A percentile compares a stretch with the other conserved stretches of the same genome.
Evolutionary conservation across 805 yeast species (phyloP).

Genomic region (Monosporozyma solicola): DNA sequence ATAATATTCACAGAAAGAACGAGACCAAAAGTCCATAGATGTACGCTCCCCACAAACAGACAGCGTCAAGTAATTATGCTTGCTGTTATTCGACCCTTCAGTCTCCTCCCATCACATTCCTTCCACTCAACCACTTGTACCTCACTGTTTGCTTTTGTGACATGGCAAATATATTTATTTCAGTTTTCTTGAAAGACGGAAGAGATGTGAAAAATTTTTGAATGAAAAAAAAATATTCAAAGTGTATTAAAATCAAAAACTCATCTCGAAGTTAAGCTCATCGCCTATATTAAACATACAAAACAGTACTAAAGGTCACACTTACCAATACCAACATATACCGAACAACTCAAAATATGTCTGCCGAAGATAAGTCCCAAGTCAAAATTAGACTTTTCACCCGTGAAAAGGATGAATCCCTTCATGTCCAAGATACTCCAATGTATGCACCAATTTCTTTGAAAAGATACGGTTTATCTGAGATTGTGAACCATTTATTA

Average conservation of each 20-base stretch:
- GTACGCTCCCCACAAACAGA: no score
- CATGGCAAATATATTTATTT: background rate
- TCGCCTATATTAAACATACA: constrained; percentile 5
- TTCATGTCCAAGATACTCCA: constrained; percentile 73
- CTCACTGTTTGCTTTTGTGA: background rate
- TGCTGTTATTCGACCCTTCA: background rate
- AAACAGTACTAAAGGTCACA: background rate
- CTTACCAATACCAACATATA: background rate
- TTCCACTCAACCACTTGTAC: background rate
- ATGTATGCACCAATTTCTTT: constrained; percentile 78
- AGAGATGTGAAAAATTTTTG: background rate
- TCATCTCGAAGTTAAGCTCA: constrained; percentile 14
- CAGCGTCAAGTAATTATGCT: no score
- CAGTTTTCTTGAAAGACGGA: background rate
- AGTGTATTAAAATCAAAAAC: constrained; percentile 4
- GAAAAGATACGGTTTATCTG: constrained; percentile 87
- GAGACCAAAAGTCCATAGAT: no score
- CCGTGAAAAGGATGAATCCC: constrained; percentile 64
- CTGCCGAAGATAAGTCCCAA: constrained; percentile 43
- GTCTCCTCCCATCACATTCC: background rate
- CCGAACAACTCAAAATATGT: constrained; percentile 2
- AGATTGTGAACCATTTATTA: constrained; percentile 86
- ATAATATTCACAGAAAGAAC: background rate
- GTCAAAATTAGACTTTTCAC: constrained; percentile 78
- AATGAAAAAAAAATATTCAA: background rate